Evolutionary conservation across 192 early-diverging fungal species (phyloP).

Genomic region (Dissophora ornata): DNA sequence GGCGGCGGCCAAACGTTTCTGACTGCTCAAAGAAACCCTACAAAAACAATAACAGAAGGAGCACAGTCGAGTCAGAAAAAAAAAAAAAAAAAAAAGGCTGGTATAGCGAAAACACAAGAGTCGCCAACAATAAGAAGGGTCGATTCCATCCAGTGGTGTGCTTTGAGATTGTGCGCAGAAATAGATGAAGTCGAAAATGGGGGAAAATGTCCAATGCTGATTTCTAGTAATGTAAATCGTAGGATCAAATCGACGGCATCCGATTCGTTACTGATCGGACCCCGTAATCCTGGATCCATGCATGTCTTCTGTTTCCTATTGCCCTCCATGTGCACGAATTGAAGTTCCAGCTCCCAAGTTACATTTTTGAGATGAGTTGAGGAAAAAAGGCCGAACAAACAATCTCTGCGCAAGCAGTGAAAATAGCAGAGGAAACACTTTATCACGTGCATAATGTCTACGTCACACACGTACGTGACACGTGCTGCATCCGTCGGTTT

Average conservation of each 20-base stretch:
- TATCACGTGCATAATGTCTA: no score
- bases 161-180: background rate
- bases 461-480: no score
- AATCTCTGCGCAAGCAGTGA: background rate
- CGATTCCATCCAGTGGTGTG: no score
- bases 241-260: constrained; percentile 28
- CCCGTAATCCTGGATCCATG: constrained; percentile 5
- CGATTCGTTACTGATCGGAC: background rate
- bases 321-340: background rate
- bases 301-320: background rate
- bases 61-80: background rate
- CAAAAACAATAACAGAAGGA: background rate
- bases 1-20: constrained; percentile 97
- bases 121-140: background rate
- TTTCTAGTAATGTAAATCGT: background rate
- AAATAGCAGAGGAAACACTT: background rate
- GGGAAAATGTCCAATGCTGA: constrained; percentile 21
- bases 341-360: background rate
- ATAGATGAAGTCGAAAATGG: constrained; percentile 13
- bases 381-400: constrained; percentile 25
- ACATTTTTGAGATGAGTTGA: constrained; percentile 34
- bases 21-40: constrained; percentile 82
- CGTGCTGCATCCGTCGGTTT: background rate
- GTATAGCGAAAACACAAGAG: background rate
- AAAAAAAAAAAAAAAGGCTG: background rate